A percentile compares a stretch with the other conserved stretches of the same genome.
These are phyloP conservation scores for Diaporthe sp. DNA, from an alignment of 2,329 filamentous ascomycete species.

Conservation along the genomic window DNA sequence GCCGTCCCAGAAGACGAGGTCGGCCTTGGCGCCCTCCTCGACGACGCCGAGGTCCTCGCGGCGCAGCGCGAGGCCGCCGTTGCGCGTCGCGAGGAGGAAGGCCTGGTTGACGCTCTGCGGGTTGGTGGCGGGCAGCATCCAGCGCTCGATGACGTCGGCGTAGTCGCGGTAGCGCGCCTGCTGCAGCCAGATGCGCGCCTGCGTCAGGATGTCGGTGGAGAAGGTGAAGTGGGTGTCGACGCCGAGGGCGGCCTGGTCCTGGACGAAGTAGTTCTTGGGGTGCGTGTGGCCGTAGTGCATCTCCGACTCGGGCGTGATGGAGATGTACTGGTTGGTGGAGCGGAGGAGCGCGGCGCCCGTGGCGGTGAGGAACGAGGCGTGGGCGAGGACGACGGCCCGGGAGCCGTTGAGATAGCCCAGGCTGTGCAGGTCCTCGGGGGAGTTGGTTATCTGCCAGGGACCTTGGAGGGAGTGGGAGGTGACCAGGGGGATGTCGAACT, in stretches of 20 bases:
- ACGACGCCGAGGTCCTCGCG: constrained; percentile 65
- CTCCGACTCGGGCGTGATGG: constrained; percentile 71
- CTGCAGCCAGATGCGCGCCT: constrained; percentile 69
- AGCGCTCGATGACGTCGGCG: constrained; percentile 53
- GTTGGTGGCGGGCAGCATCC: constrained; percentile 59
- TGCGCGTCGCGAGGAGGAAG: constrained; percentile 67
- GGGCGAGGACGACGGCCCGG: constrained; percentile 66
- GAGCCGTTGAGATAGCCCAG: constrained; percentile 57
- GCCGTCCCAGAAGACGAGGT: constrained; percentile 67
- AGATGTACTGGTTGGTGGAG: constrained; percentile 64
- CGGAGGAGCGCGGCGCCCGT: constrained; percentile 58
- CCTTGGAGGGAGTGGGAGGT: constrained; percentile 60
- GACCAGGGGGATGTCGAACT: constrained; percentile 56
- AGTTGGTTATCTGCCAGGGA: constrained; percentile 55
- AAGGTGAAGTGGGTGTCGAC: constrained; percentile 69
- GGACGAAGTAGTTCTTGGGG: constrained; percentile 55
- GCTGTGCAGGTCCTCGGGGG: constrained; percentile 54
- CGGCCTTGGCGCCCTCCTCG: constrained; percentile 64
- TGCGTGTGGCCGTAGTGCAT: constrained; percentile 71
- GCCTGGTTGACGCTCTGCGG: constrained; percentile 68
- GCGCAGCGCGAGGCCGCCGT: constrained; percentile 65
- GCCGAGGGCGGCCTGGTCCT: constrained; percentile 66
- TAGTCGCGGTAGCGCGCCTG: constrained; percentile 56
- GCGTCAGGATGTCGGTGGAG: constrained; percentile 63
- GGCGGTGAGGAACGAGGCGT: constrained; percentile 60